These are phyloP conservation scores for Yarrowia keelungensis DNA, from an alignment of 805 yeast genomes.

Conservation along the genomic window DNA sequence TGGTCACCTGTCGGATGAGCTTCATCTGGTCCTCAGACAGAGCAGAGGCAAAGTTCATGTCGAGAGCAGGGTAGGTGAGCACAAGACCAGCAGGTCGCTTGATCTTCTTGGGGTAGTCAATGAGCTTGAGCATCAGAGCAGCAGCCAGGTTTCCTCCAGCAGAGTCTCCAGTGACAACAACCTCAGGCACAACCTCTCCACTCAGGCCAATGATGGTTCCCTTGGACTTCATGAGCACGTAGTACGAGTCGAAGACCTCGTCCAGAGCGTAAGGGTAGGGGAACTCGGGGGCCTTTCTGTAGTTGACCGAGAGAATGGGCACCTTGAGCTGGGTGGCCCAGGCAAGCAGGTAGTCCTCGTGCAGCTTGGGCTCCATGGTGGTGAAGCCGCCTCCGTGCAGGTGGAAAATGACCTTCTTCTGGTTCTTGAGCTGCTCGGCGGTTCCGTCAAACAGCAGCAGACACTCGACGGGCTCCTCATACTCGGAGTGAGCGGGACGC, in stretches of 20 bases:
- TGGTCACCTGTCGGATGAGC: slow-evolving; percentile 44
- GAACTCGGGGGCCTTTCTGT: slow-evolving; percentile 59
- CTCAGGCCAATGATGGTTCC: slow-evolving; percentile 41
- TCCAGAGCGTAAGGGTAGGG: slow-evolving; percentile 59
- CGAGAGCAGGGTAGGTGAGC: slow-evolving; percentile 47
- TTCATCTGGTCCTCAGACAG: slow-evolving; percentile 44
- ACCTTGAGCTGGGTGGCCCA: slow-evolving; percentile 42
- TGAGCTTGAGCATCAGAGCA: slow-evolving; percentile 46
- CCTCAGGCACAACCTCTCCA: slow-evolving; percentile 42
- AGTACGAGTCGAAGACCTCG: slow-evolving; percentile 48
- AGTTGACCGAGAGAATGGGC: slow-evolving; percentile 54
- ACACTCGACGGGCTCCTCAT: slow-evolving; percentile 42
- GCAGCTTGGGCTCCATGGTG: slow-evolving; percentile 45
- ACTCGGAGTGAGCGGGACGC: slow-evolving; percentile 44
- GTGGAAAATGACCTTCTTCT: slow-evolving; percentile 42
- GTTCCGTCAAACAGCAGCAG: slow-evolving; percentile 47
- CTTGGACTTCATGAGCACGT: slow-evolving; percentile 40
- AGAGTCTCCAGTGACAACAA: slow-evolving; percentile 57
- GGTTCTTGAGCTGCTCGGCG: slow-evolving; percentile 41
- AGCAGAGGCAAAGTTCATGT: slow-evolving; percentile 45
- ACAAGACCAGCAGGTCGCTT: slow-evolving; percentile 45
- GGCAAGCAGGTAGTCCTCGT: slow-evolving; percentile 44
- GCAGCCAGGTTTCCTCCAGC: slow-evolving; percentile 54
- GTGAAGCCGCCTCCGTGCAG: slow-evolving; percentile 49
- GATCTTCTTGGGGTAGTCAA: slow-evolving; percentile 24